Conservation (phyloP, 257 asterid species). For the Leptodermis oblonga region DNA sequence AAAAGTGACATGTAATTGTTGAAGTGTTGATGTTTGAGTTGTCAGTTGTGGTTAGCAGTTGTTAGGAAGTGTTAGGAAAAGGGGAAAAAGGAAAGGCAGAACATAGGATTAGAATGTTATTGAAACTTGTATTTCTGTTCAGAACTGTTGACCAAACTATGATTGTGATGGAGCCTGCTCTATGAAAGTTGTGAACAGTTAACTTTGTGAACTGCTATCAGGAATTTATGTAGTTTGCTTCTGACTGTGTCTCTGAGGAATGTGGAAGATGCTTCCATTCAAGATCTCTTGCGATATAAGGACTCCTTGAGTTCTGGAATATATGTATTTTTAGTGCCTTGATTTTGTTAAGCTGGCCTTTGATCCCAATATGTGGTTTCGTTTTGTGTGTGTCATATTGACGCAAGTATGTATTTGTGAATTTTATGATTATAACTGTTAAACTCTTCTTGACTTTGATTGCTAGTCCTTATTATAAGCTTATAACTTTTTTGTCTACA, state of each 20-base stretch:
- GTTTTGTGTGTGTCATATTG: neutral
- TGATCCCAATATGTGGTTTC: neutral
- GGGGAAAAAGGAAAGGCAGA: neutral
- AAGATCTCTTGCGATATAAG: neutral
- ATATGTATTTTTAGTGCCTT: too few species aligned
- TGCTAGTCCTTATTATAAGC: neutral
- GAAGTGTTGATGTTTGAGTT: neutral
- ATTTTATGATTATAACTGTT: neutral
- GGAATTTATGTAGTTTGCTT: neutral
- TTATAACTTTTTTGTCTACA: neutral
- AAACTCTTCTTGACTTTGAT: conserved; percentile 5
- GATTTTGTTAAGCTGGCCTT: neutral
- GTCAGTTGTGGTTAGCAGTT: neutral
- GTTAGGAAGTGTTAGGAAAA: neutral
- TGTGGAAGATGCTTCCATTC: too few species aligned
- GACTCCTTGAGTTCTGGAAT: neutral
- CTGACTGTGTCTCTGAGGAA: too few species aligned
- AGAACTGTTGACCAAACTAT: neutral
- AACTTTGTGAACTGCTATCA: neutral
- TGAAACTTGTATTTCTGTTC: neutral
- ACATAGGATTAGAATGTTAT: neutral
- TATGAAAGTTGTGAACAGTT: neutral
- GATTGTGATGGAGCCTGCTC: neutral
- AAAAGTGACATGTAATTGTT: neutral
- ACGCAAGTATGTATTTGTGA: neutral